A percentile compares a stretch with the other conserved stretches of the same genome.
Evolutionary conservation across 192 early-diverging fungal genomes (phyloP).

Genomic region (Diversispora epigaea): DNA sequence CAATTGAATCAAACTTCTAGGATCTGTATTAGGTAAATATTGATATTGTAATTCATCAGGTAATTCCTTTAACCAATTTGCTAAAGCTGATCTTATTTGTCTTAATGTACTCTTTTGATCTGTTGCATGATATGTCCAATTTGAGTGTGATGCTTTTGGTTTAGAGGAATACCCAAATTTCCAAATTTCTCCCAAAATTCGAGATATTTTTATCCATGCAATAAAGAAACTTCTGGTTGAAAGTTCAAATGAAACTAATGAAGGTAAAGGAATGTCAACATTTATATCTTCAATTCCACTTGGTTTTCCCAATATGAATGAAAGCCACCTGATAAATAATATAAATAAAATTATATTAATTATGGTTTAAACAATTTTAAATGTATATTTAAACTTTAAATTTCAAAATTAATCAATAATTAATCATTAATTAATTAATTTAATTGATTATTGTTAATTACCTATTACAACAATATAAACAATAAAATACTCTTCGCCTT

Average conservation of each 20-base stretch:
- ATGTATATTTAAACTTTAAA: background rate
- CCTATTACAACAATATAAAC: slow-evolving; percentile 26
- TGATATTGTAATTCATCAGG: slow-evolving; percentile 35
- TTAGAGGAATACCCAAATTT: slow-evolving; percentile 33
- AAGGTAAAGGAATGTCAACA: slow-evolving; percentile 23
- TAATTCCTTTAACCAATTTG: slow-evolving; percentile 34
- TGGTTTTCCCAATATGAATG: slow-evolving; percentile 25
- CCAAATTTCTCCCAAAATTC: slow-evolving; percentile 30
- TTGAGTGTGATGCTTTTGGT: slow-evolving; percentile 19
- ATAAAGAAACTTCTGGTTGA: slow-evolving; percentile 19
- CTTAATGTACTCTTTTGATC: slow-evolving; percentile 24
- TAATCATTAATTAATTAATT: no score
- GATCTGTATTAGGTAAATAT: slow-evolving; percentile 28
- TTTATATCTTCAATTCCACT: slow-evolving; percentile 10
- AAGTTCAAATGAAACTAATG: slow-evolving; percentile 2
- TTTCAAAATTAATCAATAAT: background rate
- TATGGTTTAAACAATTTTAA: background rate
- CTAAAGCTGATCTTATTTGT: slow-evolving; percentile 20
- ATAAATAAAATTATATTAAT: background rate
- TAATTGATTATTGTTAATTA: background rate
- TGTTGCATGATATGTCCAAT: slow-evolving; percentile 17
- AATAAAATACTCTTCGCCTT: slow-evolving; percentile 30
- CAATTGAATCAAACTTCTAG: slow-evolving; percentile 10
- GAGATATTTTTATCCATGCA: slow-evolving; percentile 21
- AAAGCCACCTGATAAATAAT: slow-evolving; percentile 11